phyloP scores from a whole-genome alignment of 2,329 filamentous ascomycete genomes.

The Rhinocladiella similis region DNA sequence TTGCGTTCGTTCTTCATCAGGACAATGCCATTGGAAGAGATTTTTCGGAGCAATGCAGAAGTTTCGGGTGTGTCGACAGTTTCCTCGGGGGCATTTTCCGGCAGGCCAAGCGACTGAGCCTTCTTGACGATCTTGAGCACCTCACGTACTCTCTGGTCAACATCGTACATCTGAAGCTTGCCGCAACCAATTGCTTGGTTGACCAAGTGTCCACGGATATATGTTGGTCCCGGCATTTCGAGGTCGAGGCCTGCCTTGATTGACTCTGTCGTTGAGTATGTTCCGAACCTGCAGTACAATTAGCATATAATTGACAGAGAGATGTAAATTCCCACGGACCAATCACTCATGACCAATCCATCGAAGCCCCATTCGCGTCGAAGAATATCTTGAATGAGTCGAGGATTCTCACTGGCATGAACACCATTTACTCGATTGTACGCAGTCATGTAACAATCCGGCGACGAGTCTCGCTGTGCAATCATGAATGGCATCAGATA shows the following conservation, averaged over 20 bases:
- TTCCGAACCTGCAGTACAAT: constrained; percentile 40
- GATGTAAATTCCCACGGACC: constrained; percentile 31
- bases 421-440: constrained; percentile 59
- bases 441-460: constrained; percentile 59
- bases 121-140: constrained; percentile 62
- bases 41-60: constrained; percentile 62
- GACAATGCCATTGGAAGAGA: constrained; percentile 70
- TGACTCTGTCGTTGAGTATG: constrained; percentile 46
- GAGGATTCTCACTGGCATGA: constrained; percentile 45
- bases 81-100: constrained; percentile 56
- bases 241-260: constrained; percentile 48
- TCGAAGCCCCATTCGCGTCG: constrained; percentile 50
- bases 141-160: constrained; percentile 60
- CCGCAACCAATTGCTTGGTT: constrained; percentile 52
- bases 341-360: constrained; percentile 49
- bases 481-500: constrained; percentile 66
- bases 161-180: constrained; percentile 56
- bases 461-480: constrained; percentile 56
- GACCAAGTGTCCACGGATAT: constrained; percentile 43
- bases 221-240: constrained; percentile 49
- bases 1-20: constrained; percentile 70
- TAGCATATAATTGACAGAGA: background rate
- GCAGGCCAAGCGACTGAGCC: constrained; percentile 54
- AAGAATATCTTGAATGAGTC: constrained; percentile 44
- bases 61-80: constrained; percentile 62